Percentiles rank a stretch among this genome's conserved stretches.
Evolutionary conservation across 176 grass and related monocot species (phyloP).

Genomic region (Bonia amplexicaulis): DNA sequence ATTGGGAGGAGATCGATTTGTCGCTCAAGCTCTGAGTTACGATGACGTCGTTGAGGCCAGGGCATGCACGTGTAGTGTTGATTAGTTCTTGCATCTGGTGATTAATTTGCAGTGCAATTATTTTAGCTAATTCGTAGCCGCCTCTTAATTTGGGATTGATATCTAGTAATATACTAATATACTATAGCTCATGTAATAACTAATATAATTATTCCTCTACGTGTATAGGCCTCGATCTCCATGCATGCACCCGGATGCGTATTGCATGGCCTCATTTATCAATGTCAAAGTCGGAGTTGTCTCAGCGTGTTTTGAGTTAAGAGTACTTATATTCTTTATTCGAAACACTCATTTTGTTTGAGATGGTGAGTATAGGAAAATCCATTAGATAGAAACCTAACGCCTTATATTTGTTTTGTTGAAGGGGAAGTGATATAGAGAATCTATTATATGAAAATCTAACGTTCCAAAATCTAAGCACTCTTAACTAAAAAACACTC

Average conservation of each 20-base stretch:
- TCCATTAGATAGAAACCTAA: too few relatives aligned
- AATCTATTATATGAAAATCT: too few relatives aligned
- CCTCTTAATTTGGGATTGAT: neutral
- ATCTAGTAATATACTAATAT: neutral
- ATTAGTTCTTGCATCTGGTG: neutral
- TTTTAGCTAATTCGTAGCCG: neutral
- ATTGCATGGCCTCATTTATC: neutral
- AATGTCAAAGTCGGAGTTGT: too few relatives aligned
- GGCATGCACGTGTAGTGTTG: neutral
- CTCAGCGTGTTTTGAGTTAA: too few relatives aligned
- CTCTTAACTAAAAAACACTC: too few relatives aligned
- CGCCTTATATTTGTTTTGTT: too few relatives aligned
- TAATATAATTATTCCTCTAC: neutral
- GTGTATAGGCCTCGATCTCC: neutral
- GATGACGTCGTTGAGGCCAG: too few relatives aligned
- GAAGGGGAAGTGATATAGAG: too few relatives aligned
- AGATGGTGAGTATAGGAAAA: too few relatives aligned
- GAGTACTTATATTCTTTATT: too few relatives aligned
- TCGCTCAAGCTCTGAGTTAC: constrained; percentile 50
- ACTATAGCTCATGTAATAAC: neutral
- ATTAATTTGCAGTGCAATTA: neutral
- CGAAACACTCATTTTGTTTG: too few relatives aligned
- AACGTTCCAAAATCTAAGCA: too few relatives aligned
- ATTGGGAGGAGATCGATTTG: constrained; percentile 40
- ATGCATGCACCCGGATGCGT: neutral